Percentiles rank a stretch among this genome's conserved stretches.
Evolutionary conservation across 78 protist genomes (phyloP).

Genomic region (Anaeramoeba ignava): DNA sequence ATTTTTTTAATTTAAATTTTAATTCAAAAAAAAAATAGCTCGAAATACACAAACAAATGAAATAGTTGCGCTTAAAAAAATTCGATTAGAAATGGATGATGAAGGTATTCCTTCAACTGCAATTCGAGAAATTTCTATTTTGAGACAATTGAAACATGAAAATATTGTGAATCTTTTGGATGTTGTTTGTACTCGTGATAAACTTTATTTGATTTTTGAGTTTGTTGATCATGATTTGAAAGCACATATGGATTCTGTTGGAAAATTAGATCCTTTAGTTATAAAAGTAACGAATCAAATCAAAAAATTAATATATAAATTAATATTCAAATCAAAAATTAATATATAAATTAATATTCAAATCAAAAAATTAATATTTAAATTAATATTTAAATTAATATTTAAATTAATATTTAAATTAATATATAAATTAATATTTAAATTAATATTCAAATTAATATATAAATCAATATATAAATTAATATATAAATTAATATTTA

Average conservation of each 20-base stretch:
- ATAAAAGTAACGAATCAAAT: background rate
- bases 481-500: too few relatives aligned
- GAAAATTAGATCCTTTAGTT: background rate
- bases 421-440: background rate
- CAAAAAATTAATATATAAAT: background rate
- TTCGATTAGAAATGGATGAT: slow-evolving; percentile 87
- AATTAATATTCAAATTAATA: too few relatives aligned
- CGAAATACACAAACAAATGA: slow-evolving; percentile 45
- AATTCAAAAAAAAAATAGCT: slow-evolving; percentile 20
- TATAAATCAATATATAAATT: too few relatives aligned
- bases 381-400: background rate
- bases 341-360: background rate
- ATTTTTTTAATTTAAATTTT: background rate
- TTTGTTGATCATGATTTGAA: slow-evolving; percentile 24
- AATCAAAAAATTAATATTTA: background rate
- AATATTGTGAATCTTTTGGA: slow-evolving; percentile 71
- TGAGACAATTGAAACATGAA: slow-evolving; percentile 84
- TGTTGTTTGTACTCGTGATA: background rate
- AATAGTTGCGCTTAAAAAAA: slow-evolving; percentile 91
- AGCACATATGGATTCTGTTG: background rate
- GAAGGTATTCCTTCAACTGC: slow-evolving; percentile 97
- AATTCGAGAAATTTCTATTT: slow-evolving; percentile 86
- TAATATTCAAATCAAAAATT: too few relatives aligned
- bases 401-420: background rate
- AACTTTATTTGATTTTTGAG: slow-evolving; percentile 74